Base-by-base conservation (phyloP, 192 early-diverging fungal species). In the Coemansia sp. region DNA sequence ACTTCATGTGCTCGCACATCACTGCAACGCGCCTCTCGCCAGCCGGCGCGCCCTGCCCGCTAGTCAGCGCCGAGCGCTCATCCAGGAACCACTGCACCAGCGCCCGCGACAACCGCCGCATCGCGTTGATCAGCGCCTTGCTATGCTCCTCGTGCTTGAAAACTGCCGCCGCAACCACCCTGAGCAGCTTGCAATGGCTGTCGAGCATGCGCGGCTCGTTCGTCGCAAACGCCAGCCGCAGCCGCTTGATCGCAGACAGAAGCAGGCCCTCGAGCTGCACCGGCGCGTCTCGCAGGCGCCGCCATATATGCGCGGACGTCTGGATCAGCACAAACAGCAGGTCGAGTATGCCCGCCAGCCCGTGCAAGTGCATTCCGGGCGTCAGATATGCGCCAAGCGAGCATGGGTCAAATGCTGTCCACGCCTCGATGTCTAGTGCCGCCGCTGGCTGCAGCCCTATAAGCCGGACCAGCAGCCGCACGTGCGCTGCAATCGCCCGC, bases 61-160 rank as follows among this genome's bases (percentile, higher is more conserved):
- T 12, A 22, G 66, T 54, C 19, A 79, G 59, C 31, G 44, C 29
- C 28, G 18, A 9, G 29, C 69, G 69, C 53, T 79, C 70, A n/a
- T 72, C 76, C 21, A 79, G 25, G 32, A 79, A 72, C 70, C 69
- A 65, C 21, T 45, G 58, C 8, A 72, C 66, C 52, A 79, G 62
- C 1, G 69, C 54, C 4, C 33, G 29, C 10, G 66, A 40, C 38
- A 79, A 69, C 19, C 38, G 5, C 31, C 43, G 62, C 57, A 69
- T 69, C 9, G 52, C 28, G 24, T 69, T 69, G 21, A 79, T 61
- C 6, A 79, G 46, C 40, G 14, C 9, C 11, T 45, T 54, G 32
- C 69, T 72, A n/a, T 67, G 69, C 1, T 59, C 59, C 14, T 71
- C 75, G 6, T 71, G 62, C 22, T 27, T 64, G 22, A 72, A 62